Conservation (phyloP, 208 protist genomes). For the Wallacemonas collosoma region DNA sequence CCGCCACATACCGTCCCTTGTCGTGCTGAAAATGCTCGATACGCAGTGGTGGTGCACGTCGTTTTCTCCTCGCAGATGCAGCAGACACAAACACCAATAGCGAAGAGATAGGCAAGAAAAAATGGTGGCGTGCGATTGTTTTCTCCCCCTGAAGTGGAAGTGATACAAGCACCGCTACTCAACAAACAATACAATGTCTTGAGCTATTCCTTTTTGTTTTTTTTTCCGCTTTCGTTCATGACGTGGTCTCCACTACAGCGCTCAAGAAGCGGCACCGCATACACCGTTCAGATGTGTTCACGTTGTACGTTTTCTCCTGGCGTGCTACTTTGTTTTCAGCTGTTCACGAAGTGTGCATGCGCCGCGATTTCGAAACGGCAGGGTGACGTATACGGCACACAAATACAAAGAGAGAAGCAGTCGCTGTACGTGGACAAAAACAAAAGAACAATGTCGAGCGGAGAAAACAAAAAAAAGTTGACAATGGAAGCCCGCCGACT, state of each 20-base stretch:
- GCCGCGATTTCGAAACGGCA: background rate
- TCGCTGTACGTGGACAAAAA: constrained; percentile 2
- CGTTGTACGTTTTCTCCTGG: background rate
- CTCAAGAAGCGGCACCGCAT: background rate
- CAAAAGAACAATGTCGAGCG: constrained; percentile 2
- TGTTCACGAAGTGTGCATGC: background rate
- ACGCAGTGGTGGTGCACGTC: no score
- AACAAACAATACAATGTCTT: no score
- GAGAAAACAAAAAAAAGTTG: constrained; percentile 27
- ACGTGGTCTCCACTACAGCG: no score
- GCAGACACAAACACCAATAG: no score
- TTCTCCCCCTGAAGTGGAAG: no score
- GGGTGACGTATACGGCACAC: background rate
- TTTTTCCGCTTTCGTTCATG: no score
- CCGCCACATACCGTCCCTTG: background rate
- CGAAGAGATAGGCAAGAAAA: no score
- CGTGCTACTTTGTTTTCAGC: background rate
- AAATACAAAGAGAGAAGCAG: constrained; percentile 2
- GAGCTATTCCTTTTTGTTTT: no score
- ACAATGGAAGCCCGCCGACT: constrained; percentile 10
- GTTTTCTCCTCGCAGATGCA: no score
- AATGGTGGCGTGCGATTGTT: no score
- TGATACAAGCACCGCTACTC: no score
- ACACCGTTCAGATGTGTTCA: background rate
- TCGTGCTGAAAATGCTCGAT: background rate